Conservation (phyloP, 2,329 filamentous ascomycete species). For the Mycogone perniciosa region DNA sequence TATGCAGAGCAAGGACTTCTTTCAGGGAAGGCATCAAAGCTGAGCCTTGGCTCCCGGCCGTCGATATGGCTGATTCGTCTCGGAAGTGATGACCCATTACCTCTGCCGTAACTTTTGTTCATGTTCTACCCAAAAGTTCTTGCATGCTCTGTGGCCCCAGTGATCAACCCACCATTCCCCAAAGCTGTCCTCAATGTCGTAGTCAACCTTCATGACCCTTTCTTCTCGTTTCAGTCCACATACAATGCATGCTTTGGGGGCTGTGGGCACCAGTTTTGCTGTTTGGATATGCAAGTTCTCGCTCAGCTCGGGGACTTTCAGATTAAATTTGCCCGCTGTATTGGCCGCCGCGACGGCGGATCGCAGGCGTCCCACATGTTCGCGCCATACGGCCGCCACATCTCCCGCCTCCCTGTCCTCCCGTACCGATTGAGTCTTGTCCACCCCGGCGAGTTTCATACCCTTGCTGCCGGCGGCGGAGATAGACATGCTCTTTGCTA, state of each 20-base stretch:
- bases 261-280: constrained; percentile 67
- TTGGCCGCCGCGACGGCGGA: constrained; percentile 65
- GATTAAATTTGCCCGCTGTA: constrained; percentile 44
- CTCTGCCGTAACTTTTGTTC: constrained; percentile 63
- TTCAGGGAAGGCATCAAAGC: too few relatives aligned
- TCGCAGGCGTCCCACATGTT: constrained; percentile 67
- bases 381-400: constrained; percentile 67
- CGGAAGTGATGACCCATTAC: constrained; percentile 27
- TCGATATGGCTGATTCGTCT: too few relatives aligned
- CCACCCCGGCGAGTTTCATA: constrained; percentile 86
- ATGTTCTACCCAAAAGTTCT: constrained; percentile 79
- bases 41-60: too few relatives aligned
- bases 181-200: constrained; percentile 80
- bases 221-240: constrained; percentile 88
- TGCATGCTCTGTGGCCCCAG: constrained; percentile 74
- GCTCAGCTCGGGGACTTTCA: constrained; percentile 62
- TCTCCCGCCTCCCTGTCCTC: constrained; percentile 83
- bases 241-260: constrained; percentile 70
- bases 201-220: constrained; percentile 67
- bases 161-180: constrained; percentile 95
- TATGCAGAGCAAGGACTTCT: too few relatives aligned
- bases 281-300: constrained; percentile 63
- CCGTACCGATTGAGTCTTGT: constrained; percentile 72
- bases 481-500: constrained; percentile 85
- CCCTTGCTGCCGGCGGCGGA: constrained; percentile 69